Evolutionary conservation across 148 eudicot species (phyloP).

Genomic region (Rhododendron henanense): DNA sequence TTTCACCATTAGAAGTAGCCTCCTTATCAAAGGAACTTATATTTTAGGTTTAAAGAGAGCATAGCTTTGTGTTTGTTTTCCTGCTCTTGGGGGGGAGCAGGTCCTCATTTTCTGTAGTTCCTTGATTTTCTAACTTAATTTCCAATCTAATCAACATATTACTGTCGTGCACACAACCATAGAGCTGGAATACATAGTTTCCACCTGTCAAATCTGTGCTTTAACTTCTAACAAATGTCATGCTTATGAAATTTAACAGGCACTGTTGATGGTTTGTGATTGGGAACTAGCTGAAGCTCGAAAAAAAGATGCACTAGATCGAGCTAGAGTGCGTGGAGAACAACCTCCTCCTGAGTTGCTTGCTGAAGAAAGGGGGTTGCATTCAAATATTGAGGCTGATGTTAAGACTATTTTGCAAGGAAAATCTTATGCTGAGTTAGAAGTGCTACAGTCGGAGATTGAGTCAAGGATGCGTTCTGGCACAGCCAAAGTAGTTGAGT

Average conservation of each 20-base stretch:
- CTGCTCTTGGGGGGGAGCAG: neutral
- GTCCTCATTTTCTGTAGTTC: neutral
- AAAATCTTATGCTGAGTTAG: conserved; percentile 61
- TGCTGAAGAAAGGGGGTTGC: conserved; percentile 94
- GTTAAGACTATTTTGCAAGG: conserved; percentile 70
- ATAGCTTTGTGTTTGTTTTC: neutral
- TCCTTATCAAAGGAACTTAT: neutral
- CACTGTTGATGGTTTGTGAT: conserved; percentile 81
- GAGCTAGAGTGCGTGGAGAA: conserved; percentile 91
- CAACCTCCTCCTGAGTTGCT: conserved; percentile 76
- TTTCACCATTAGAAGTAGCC: neutral
- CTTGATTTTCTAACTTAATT: neutral
- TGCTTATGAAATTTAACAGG: conserved; percentile 39
- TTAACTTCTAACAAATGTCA: neutral
- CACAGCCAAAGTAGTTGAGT: conserved; percentile 91
- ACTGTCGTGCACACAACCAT: too few species aligned
- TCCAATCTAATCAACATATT: neutral
- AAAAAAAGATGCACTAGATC: conserved; percentile 73
- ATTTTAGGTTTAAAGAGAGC: neutral
- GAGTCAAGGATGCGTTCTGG: conserved; percentile 97
- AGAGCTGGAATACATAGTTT: neutral
- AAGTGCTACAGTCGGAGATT: conserved; percentile 59
- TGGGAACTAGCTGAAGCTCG: conserved; percentile 93
- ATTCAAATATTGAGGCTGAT: conserved; percentile 80
- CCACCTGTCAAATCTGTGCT: neutral